These are phyloP conservation scores for Rhizophagus clarus DNA, from an alignment of 192 early-diverging fungal genomes.

Conservation along the genomic window DNA sequence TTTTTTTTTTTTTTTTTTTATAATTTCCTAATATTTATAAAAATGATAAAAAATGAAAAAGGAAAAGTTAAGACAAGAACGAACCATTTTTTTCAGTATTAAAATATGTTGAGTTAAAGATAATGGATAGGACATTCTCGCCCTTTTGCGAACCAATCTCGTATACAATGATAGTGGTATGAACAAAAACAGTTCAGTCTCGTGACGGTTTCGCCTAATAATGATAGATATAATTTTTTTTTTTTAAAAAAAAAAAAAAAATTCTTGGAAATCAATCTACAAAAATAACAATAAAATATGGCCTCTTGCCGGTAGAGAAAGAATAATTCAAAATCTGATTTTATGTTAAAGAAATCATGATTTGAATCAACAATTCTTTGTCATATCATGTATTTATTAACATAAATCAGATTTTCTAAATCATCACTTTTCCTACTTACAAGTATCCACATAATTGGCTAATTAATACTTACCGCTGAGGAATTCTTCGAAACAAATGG, in stretches of 20 bases:
- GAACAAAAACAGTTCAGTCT: constrained; percentile 88
- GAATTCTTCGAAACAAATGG: constrained; percentile 96
- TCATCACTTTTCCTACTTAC: too few relatives aligned
- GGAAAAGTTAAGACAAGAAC: too few relatives aligned
- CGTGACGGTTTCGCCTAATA: constrained; percentile 72
- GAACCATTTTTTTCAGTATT: too few relatives aligned
- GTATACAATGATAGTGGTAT: constrained; percentile 85
- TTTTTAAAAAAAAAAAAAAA: background rate
- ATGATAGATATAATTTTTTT: background rate
- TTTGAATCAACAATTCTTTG: too few relatives aligned
- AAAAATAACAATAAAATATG: constrained; percentile 24
- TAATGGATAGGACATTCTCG: constrained; percentile 85
- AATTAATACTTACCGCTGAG: constrained; percentile 51
- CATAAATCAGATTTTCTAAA: too few relatives aligned
- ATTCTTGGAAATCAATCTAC: background rate
- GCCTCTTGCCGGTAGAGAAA: background rate
- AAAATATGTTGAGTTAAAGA: constrained; percentile 40
- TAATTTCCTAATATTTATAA: too few relatives aligned
- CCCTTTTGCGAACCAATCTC: constrained; percentile 75
- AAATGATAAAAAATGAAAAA: too few relatives aligned
- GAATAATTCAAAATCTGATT: too few relatives aligned
- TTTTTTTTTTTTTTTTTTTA: too few relatives aligned
- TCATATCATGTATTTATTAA: too few relatives aligned
- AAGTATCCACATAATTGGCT: too few relatives aligned
- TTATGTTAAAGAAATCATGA: too few relatives aligned